These are phyloP conservation scores for Pythium angustatum DNA, from an alignment of 352 stramenopile species.

Conservation along the genomic window DNA sequence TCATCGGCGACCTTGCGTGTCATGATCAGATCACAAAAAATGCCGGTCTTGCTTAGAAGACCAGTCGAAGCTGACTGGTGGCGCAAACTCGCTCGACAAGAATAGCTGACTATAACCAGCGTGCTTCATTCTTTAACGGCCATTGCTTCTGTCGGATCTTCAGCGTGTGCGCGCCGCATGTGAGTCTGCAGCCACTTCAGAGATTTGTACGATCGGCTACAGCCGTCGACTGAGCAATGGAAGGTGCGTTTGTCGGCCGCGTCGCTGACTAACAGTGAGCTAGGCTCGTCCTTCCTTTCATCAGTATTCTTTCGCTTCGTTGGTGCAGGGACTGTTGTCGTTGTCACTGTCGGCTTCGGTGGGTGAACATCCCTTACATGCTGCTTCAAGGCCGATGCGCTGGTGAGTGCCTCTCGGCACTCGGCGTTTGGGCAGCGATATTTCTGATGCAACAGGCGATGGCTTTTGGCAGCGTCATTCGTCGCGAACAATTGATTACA, in stretches of 20 bases:
- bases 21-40: constrained; percentile 15
- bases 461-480: constrained; percentile 12
- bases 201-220: constrained; percentile 22
- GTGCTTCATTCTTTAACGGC: too few species aligned
- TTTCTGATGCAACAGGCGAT: constrained; percentile 15
- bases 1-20: constrained; percentile 25
- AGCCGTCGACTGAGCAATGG: constrained; percentile 12
- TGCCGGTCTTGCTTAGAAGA: too few species aligned
- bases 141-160: neutral
- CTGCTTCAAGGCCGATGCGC: constrained; percentile 20
- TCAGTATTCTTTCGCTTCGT: neutral
- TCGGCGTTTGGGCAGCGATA: constrained; percentile 12
- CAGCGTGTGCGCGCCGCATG: constrained; percentile 2
- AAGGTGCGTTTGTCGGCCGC: neutral
- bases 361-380: constrained; percentile 4
- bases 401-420: constrained; percentile 19
- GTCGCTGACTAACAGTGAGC: too few species aligned
- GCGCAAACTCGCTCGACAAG: too few species aligned
- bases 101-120: too few species aligned
- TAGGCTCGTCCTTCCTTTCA: too few species aligned
- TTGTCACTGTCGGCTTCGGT: neutral
- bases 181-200: constrained; percentile 27
- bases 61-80: too few species aligned
- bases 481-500: constrained; percentile 22
- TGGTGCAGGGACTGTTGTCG: neutral